A percentile compares a stretch with the other conserved stretches of the same genome.
Conservation (phyloP, 2,329 filamentous ascomycete genomes). For the Pseudopithomyces maydicus region DNA sequence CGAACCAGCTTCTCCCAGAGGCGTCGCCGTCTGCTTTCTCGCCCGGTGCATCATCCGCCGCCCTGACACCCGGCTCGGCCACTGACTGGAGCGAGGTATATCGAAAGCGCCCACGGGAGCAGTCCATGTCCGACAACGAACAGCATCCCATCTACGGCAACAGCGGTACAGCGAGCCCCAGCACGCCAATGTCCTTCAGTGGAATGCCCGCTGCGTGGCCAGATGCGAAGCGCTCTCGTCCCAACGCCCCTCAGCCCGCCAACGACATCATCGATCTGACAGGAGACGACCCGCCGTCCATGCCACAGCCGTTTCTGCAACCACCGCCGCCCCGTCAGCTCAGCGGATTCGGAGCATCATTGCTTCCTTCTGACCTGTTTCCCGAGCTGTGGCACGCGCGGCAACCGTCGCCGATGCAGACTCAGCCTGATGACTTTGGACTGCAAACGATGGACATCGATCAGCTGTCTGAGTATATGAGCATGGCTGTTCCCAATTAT, state of each 20-base stretch:
- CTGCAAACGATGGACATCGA: constrained; percentile 31
- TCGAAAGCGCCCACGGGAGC: constrained; percentile 32
- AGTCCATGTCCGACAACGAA: constrained; percentile 30
- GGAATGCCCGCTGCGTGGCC: neutral
- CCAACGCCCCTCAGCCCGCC: neutral
- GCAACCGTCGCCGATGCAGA: neutral
- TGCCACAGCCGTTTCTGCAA: constrained; percentile 7
- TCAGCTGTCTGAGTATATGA: constrained; percentile 36
- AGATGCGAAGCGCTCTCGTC: neutral
- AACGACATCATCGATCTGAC: constrained; percentile 32
- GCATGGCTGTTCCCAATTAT: no score
- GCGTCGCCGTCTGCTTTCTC: neutral
- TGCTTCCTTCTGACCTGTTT: constrained; percentile 31
- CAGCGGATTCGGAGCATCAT: constrained; percentile 22
- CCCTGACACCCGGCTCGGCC: constrained; percentile 6
- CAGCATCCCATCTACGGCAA: constrained; percentile 12
- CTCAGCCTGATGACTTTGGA: constrained; percentile 21
- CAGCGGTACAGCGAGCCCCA: constrained; percentile 25
- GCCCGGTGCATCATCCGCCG: neutral
- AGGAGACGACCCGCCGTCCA: constrained; percentile 10
- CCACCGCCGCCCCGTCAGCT: constrained; percentile 12
- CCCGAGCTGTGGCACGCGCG: constrained; percentile 22
- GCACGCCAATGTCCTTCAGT: constrained; percentile 22
- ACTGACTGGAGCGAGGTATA: constrained; percentile 9
- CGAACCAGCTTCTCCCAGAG: neutral